A percentile compares a stretch with the other conserved stretches of the same genome.
These are phyloP conservation scores for Didymella pomorum DNA, from an alignment of 2,329 filamentous ascomycete genomes.

Conservation along the genomic window DNA sequence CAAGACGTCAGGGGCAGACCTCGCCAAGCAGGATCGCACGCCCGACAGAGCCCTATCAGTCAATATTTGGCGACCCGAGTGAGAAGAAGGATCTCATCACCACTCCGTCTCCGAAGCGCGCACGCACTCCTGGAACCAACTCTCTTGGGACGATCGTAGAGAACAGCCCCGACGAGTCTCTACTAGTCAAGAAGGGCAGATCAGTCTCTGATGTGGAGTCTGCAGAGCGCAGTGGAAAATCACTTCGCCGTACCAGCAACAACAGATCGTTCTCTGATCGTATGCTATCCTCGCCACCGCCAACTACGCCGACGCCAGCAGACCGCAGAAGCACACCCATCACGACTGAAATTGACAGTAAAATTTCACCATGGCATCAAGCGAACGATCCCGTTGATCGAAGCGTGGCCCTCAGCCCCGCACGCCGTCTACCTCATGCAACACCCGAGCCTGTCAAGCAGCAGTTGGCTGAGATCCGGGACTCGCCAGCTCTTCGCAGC, in stretches of 20 bases:
- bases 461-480: slow-evolving; percentile 43
- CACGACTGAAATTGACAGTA: slow-evolving; percentile 37
- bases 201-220: slow-evolving; percentile 53
- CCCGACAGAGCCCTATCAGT: slow-evolving; percentile 38
- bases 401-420: slow-evolving; percentile 47
- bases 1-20: slow-evolving; percentile 20
- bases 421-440: slow-evolving; percentile 48
- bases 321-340: slow-evolving; percentile 36
- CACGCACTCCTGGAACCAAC: slow-evolving; percentile 39
- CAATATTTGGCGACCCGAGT: slow-evolving; percentile 46
- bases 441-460: slow-evolving; percentile 49
- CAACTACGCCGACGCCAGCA: slow-evolving; percentile 41
- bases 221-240: slow-evolving; percentile 54
- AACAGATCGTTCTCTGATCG: slow-evolving; percentile 48
- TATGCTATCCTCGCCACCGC: slow-evolving; percentile 39
- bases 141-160: slow-evolving; percentile 63
- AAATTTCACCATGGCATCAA: slow-evolving; percentile 53
- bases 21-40: slow-evolving; percentile 23
- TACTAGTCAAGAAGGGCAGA: slow-evolving; percentile 53
- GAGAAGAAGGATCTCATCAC: slow-evolving; percentile 35
- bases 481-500: slow-evolving; percentile 54
- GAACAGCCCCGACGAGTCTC: slow-evolving; percentile 54
- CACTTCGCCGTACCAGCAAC: slow-evolving; percentile 43
- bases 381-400: slow-evolving; percentile 57
- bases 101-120: slow-evolving; percentile 39